Evolutionary conservation across 129 eudicot genomes (phyloP), one percentile per base, ranked within the genome.

Genomic region (Calendula officinalis): DNA sequence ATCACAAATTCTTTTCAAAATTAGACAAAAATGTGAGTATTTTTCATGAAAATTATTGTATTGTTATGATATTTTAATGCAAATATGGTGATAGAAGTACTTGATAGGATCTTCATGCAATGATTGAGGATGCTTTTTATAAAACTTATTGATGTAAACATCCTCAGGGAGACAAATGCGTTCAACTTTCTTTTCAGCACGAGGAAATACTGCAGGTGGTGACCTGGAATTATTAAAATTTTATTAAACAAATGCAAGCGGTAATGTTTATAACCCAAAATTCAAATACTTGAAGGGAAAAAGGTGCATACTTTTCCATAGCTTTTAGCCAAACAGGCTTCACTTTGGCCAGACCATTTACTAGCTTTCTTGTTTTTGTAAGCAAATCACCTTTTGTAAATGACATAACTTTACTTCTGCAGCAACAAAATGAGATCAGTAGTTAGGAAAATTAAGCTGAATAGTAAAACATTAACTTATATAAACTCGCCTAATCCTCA

Each of bases 301-400:
- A 44, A 2, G 16, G 57, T 17, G 68, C 84, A 37, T 73, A 87
- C 98, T 76, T 75, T 81, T 91, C 96, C 98, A 91, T 87, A 52
- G 96, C 87, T 75, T 84, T 91, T 40, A 87, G 96, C 98, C 98
- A 91, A 15, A 74, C 50, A 13, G 98, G 98, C 69, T 87, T 91
- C 3, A 77, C 71, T 72, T 70, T 91, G 52, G 96, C 98, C 57
- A 87, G 78, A 49, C 98, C 96, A 66, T 91, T 87, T 34, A 87
- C 96, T 5, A 87, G 84, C 73, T 83, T 91, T 37, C 96, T 86
- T 10, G 98, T 87, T 77, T 75, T 87, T 7, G 86, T 70, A 17
- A 91, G 91, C 67, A 91, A 70, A 76, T 87, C 86, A 2, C 96
- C 98, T 75, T 76, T 91, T 91, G 90, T 87, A 71, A 76, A 87